Base-by-base conservation (phyloP, 495 filamentous ascomycete genomes). In the Penicillium crystallinum region DNA sequence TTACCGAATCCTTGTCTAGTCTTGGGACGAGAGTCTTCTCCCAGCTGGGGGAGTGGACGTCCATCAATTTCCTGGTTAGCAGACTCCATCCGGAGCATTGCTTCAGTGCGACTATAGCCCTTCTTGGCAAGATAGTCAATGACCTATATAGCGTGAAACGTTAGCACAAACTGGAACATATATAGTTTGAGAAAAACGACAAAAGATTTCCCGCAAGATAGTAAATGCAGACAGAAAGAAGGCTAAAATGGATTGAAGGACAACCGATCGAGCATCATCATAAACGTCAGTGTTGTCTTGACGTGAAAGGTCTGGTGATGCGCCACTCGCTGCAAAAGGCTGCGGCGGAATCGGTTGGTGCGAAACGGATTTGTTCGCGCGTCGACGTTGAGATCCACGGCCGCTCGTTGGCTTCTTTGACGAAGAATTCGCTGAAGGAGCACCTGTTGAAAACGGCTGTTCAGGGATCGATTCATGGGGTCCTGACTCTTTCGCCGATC, bases 111-210 rank as follows among this genome's bases (percentile, higher is more conserved):
- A 40, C 80, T 89, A 66, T 97, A 98, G 1, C 93, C 93, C 62
- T 97, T 97, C 70, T 98, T 98, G 42, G 86, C 82, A 11, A 98
- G 74, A 66, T 98, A 98, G 58, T 98, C 93, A 18, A 96, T 93
- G 29, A 98, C 91, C 91, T 95, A 56, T 22, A 33, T 36, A 48
- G 33, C 15, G 25, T 37, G 41, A 15, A 39, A 25, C 7, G 42
- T 62, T 27, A 61, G 52, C 27, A 9, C 4, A 42, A 23, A 36
- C 39, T 55, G 15, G 23, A 42, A 52, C 22, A 21, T 4, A 42
- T 11, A 31, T 37, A 34, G 35, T 29, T 52, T 33, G 25, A 57
- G n/a, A 23, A 57, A 37, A 31, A 35, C 11, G 52, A 15, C 33
- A n/a, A 46, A 38, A 22, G 33, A 41, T 8, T 17, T 31, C n/a